Conservation (phyloP, 179 eudicot species). For the Spinacia oleracea region DNA sequence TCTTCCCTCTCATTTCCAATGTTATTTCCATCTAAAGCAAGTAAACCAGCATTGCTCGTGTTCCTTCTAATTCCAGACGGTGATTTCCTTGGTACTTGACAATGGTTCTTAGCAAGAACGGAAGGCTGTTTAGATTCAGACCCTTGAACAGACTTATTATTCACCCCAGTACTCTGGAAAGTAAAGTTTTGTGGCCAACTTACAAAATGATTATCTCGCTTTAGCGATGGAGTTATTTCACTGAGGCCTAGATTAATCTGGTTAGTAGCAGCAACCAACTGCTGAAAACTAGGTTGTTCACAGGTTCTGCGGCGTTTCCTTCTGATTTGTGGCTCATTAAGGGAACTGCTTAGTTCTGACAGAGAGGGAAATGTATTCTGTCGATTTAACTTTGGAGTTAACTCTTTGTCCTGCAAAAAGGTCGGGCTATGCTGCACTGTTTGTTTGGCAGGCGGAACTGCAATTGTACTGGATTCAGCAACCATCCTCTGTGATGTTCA, state of each 20-base stretch:
- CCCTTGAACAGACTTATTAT: conserved; percentile 14
- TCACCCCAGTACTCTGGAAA: conserved; percentile 11
- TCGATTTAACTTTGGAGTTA: too few species aligned
- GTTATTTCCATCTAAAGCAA: conserved; percentile 12
- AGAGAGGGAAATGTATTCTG: neutral
- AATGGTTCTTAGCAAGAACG: conserved; percentile 7
- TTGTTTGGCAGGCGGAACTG: neutral
- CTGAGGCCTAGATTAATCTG: neutral
- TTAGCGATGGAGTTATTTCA: conserved; percentile 3
- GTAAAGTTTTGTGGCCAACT: conserved; percentile 19
- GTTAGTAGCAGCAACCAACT: conserved; percentile 24
- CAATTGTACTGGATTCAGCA: conserved; percentile 3
- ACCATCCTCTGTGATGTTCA: neutral
- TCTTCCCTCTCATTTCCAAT: conserved; percentile 1
- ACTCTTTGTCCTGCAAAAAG: conserved; percentile 8
- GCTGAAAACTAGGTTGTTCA: conserved; percentile 26
- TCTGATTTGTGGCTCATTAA: conserved; percentile 28
- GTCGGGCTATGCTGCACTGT: neutral
- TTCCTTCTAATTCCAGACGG: conserved; percentile 6
- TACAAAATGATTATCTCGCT: conserved; percentile 16
- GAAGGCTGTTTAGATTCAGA: conserved; percentile 16
- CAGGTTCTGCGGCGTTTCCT: conserved; percentile 42
- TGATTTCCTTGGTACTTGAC: conserved; percentile 14
- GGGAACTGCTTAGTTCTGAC: conserved; percentile 17
- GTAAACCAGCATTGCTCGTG: conserved; percentile 19